These are phyloP conservation scores for Mariannaea elegans DNA, from an alignment of 2,329 filamentous ascomycete genomes.

Conservation along the genomic window DNA sequence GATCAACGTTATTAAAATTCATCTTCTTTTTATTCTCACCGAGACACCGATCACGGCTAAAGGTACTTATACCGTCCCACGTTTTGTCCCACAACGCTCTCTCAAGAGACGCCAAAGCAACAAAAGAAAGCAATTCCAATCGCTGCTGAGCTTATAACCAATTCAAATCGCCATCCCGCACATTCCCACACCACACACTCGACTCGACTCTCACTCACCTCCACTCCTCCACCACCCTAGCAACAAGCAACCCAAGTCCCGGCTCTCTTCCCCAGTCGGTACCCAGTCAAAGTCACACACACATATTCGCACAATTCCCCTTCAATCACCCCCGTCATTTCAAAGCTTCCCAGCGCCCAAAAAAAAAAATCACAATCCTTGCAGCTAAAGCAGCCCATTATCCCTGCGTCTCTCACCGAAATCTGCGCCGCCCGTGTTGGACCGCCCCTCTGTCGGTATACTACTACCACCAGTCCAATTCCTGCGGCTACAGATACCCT, in stretches of 20 bases:
- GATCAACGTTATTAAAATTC: not conserved
- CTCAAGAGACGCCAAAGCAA: not conserved
- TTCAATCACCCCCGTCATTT: constrained; percentile 20
- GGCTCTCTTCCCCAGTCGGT: constrained; percentile 9
- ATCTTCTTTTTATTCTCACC: not conserved
- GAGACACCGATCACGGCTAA: not conserved
- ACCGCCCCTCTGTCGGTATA: constrained; percentile 25
- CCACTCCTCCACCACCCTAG: constrained; percentile 9
- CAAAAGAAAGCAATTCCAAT: constrained; percentile 9
- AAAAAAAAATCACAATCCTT: constrained; percentile 10
- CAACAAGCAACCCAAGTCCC: constrained; percentile 7
- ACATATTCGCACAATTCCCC: constrained; percentile 10
- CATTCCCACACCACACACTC: constrained; percentile 14
- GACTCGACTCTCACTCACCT: not conserved
- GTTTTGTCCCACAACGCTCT: constrained; percentile 20
- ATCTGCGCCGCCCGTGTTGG: constrained; percentile 21
- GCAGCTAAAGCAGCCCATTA: constrained; percentile 37
- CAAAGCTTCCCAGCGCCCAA: constrained; percentile 12
- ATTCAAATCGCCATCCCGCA: constrained; percentile 16
- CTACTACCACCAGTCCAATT: constrained; percentile 6
- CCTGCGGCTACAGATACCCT: constrained; percentile 8
- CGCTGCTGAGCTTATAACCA: not conserved
- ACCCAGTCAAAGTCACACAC: constrained; percentile 16
- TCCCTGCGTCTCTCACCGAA: constrained; percentile 41
- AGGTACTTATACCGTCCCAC: constrained; percentile 8